These are phyloP conservation scores for Boletus rex-veris DNA, from an alignment of 768 basidiomycete species.

Conservation along the genomic window DNA sequence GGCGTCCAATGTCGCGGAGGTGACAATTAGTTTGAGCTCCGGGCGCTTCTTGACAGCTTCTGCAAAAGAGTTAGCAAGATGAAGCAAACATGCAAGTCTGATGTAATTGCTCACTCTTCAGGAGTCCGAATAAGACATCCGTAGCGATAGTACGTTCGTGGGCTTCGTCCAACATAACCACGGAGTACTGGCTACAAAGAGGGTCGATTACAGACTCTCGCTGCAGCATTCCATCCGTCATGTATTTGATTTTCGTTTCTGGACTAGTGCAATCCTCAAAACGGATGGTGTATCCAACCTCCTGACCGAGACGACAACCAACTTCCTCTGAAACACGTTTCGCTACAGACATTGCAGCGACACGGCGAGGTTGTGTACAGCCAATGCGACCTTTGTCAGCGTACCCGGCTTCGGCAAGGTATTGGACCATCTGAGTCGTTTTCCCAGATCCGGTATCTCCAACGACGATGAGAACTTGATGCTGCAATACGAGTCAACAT, in stretches of 20 bases:
- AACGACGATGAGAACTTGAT: constrained; percentile 97
- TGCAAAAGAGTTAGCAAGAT: constrained; percentile 34
- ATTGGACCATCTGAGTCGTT: constrained; percentile 99
- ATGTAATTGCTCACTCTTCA: constrained; percentile 51
- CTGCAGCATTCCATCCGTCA: constrained; percentile 99
- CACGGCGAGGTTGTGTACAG: constrained; percentile 98
- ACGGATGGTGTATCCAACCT: constrained; percentile 98
- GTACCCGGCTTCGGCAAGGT: constrained; percentile 91
- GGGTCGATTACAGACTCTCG: constrained; percentile 97
- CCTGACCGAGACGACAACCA: constrained; percentile 93
- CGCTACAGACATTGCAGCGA: constrained; percentile 98
- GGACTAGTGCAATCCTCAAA: constrained; percentile 99
- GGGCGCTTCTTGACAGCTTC: constrained; percentile 93
- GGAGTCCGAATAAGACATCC: constrained; percentile 92
- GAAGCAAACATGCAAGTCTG: not conserved
- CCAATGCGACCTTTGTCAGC: constrained; percentile 90
- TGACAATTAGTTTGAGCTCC: constrained; percentile 96
- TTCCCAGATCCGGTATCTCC: constrained; percentile 99
- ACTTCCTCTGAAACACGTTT: constrained; percentile 99
- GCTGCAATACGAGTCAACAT: constrained; percentile 20
- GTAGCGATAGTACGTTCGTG: constrained; percentile 99
- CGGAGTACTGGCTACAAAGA: constrained; percentile 86
- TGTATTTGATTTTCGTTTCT: constrained; percentile 99
- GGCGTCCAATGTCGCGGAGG: constrained; percentile 97
- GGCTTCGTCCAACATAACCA: constrained; percentile 98